phyloP scores from a whole-genome alignment of 345 rosid species.

The Linum usitatissimum region DNA sequence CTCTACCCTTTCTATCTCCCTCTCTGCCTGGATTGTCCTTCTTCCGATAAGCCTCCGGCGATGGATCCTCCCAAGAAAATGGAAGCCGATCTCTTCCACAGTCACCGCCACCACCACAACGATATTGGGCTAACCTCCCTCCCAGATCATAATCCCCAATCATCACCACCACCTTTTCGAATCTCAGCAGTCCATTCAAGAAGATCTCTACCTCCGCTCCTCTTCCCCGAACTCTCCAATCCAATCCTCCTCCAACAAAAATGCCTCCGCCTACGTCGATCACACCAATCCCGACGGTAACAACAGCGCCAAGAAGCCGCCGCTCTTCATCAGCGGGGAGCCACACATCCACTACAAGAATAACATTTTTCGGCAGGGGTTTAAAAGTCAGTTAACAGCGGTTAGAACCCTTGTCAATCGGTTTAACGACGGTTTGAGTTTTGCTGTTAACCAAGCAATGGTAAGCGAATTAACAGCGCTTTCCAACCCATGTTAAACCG shows the following conservation, averaged over 20 bases:
- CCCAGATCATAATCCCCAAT: conserved; percentile 21
- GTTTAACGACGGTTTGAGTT: no score
- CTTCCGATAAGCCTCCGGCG: neutral
- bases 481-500: no score
- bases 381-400: no score
- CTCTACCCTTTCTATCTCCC: no score
- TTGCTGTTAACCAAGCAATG: no score
- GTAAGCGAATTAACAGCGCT: no score
- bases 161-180: conserved; percentile 33
- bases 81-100: neutral
- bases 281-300: conserved; percentile 3
- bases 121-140: conserved; percentile 35
- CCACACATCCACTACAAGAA: no score
- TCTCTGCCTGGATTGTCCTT: neutral
- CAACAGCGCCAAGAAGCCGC: conserved; percentile 11
- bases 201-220: conserved; percentile 59
- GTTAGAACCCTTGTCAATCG: no score
- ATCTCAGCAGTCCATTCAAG: conserved; percentile 42
- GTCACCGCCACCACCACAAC: conserved; percentile 28
- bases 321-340: conserved; percentile 56
- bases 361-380: no score
- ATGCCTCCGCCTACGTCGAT: conserved; percentile 2
- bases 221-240: conserved; percentile 49
- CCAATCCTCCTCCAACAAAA: conserved; percentile 40
- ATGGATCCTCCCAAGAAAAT: neutral